Evolutionary conservation across 140 eudicot species (phyloP).

Genomic region (Flaveria floridana): DNA sequence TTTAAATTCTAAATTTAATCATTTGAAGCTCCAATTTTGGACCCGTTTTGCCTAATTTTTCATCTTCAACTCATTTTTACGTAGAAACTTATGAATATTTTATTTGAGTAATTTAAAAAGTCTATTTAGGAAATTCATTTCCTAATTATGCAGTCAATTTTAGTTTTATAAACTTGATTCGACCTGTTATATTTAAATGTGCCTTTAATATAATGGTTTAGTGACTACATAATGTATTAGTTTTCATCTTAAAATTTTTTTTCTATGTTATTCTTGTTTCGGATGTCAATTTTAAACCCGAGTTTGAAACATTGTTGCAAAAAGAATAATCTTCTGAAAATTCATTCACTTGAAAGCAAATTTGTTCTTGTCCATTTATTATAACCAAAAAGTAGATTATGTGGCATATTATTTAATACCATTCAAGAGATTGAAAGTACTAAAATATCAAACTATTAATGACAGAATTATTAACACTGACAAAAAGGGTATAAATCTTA

Average conservation of each 20-base stretch:
- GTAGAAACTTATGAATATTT: too few species aligned
- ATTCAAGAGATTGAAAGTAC: too few species aligned
- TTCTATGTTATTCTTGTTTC: neutral
- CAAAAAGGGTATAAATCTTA: slow-evolving; percentile 5
- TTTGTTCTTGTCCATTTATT: neutral
- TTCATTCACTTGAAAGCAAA: neutral
- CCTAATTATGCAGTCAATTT: neutral
- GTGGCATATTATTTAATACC: neutral
- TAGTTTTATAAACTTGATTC: neutral
- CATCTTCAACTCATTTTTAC: too few species aligned
- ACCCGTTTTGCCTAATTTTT: too few species aligned
- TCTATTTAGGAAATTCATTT: too few species aligned
- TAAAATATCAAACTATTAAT: neutral
- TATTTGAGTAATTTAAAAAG: too few species aligned
- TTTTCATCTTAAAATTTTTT: too few species aligned
- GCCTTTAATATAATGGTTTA: neutral
- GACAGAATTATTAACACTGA: neutral
- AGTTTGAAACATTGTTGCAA: neutral
- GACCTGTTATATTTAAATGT: neutral
- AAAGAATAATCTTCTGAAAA: neutral
- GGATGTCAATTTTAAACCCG: neutral
- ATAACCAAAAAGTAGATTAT: too few species aligned
- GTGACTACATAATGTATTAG: too few species aligned
- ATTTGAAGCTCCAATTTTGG: too few species aligned
- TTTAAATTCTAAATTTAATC: too few species aligned